These are phyloP conservation scores for Tricholomella constricta DNA, from an alignment of 768 basidiomycete genomes.

Conservation along the genomic window DNA sequence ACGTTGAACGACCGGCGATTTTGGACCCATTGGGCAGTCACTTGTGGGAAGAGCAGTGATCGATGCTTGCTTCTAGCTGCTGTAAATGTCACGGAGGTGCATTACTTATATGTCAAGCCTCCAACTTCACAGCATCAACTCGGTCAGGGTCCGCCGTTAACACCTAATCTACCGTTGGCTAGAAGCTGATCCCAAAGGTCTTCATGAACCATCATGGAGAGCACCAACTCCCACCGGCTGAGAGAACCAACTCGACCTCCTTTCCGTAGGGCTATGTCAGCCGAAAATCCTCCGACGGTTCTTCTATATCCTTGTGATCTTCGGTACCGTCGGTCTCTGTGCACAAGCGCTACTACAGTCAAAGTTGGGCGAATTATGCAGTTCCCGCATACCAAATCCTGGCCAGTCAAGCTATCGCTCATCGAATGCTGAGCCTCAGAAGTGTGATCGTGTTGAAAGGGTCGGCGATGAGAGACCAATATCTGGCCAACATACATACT, in stretches of 20 bases:
- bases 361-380: not conserved
- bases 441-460: slow-evolving; percentile 6
- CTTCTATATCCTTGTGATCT: not conserved
- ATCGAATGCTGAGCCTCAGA: not conserved
- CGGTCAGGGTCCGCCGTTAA: too few species aligned
- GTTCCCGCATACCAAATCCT: not conserved
- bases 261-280: not conserved
- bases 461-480: slow-evolving; percentile 14
- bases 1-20: too few species aligned
- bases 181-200: not conserved
- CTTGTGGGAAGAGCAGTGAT: too few species aligned
- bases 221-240: not conserved
- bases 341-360: not conserved
- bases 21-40: too few species aligned
- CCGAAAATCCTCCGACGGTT: not conserved
- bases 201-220: not conserved
- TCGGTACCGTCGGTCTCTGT: not conserved
- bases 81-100: too few species aligned
- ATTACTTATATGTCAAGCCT: too few species aligned
- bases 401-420: not conserved
- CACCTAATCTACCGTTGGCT: too few species aligned
- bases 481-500: slow-evolving; percentile 19
- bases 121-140: too few species aligned
- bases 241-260: not conserved
- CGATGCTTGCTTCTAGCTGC: too few species aligned